A percentile compares a stretch with the other conserved stretches of the same genome.
These are phyloP conservation scores for Lepraria neglecta DNA, from an alignment of 495 filamentous ascomycete genomes.

Conservation along the genomic window DNA sequence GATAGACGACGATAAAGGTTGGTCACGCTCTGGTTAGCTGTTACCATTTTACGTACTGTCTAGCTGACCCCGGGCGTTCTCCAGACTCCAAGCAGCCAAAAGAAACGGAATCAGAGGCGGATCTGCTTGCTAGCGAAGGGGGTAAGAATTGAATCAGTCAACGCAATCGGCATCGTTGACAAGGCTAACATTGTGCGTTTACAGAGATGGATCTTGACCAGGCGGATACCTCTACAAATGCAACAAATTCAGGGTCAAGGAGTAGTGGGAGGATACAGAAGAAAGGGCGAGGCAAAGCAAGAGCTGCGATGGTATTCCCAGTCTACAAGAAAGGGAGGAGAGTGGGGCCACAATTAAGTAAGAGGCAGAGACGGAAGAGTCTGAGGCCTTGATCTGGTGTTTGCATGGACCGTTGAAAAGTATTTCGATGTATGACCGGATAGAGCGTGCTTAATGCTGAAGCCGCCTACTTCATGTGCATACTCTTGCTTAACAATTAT, in stretches of 20 bases:
- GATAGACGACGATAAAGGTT: slow-evolving; percentile 14
- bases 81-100: slow-evolving; percentile 1
- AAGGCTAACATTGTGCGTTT: slow-evolving; percentile 30
- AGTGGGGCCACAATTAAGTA: slow-evolving; percentile 12
- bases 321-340: slow-evolving; percentile 23
- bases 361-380: slow-evolving; percentile 12
- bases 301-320: slow-evolving; percentile 42
- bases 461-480: background rate
- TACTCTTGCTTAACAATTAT: background rate
- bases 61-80: background rate
- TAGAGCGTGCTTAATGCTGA: background rate
- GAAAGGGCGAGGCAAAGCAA: slow-evolving; percentile 35
- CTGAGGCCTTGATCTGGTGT: slow-evolving; percentile 6
- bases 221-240: slow-evolving; percentile 24
- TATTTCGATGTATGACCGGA: background rate
- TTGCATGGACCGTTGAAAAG: background rate
- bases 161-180: background rate
- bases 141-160: slow-evolving; percentile 29
- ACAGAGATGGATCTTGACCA: slow-evolving; percentile 39
- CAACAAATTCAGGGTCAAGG: slow-evolving; percentile 28
- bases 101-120: slow-evolving; percentile 29
- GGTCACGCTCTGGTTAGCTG: background rate
- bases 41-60: background rate
- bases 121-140: slow-evolving; percentile 22
- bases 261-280: slow-evolving; percentile 29